These are phyloP conservation scores for Pseudocercospora macadamiae DNA, from an alignment of 2,329 filamentous ascomycete genomes.

Conservation along the genomic window DNA sequence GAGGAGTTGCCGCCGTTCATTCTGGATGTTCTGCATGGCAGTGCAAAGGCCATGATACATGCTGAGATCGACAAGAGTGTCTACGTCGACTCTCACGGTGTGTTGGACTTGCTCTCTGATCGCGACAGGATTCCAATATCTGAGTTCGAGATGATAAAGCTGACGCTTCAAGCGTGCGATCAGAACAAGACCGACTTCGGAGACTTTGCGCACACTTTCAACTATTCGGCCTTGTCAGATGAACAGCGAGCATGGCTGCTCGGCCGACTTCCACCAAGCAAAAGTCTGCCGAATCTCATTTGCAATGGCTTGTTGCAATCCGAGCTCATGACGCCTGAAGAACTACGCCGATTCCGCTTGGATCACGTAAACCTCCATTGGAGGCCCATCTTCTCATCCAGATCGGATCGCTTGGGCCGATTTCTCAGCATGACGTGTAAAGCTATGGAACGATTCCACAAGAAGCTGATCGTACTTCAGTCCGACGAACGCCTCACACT, in stretches of 20 bases:
- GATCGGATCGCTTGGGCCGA: slow-evolving; percentile 5
- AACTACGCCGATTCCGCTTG: not conserved
- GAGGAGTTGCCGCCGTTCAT: slow-evolving; percentile 6
- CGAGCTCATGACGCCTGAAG: not conserved
- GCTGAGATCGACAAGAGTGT: not conserved
- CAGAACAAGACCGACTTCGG: not conserved
- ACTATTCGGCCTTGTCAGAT: slow-evolving; percentile 2
- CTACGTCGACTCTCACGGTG: not conserved
- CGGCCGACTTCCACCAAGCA: not conserved
- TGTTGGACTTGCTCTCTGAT: slow-evolving; percentile 5
- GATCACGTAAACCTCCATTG: slow-evolving; percentile 3
- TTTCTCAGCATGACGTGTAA: not conserved
- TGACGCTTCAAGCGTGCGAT: not conserved
- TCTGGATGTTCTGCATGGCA: slow-evolving; percentile 9
- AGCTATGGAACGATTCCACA: slow-evolving; percentile 9
- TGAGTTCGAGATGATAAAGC: slow-evolving; percentile 9
- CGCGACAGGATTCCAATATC: slow-evolving; percentile 7
- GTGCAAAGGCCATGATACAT: not conserved
- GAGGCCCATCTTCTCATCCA: slow-evolving; percentile 9
- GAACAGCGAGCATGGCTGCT: not conserved
- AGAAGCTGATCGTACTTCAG: slow-evolving; percentile 10
- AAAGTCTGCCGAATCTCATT: not conserved
- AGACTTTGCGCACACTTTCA: slow-evolving; percentile 4
- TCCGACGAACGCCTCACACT: slow-evolving; percentile 9
- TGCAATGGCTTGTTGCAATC: slow-evolving; percentile 8